phyloP scores from a whole-genome alignment of 208 protist species.

The Phytomonas francai region DNA sequence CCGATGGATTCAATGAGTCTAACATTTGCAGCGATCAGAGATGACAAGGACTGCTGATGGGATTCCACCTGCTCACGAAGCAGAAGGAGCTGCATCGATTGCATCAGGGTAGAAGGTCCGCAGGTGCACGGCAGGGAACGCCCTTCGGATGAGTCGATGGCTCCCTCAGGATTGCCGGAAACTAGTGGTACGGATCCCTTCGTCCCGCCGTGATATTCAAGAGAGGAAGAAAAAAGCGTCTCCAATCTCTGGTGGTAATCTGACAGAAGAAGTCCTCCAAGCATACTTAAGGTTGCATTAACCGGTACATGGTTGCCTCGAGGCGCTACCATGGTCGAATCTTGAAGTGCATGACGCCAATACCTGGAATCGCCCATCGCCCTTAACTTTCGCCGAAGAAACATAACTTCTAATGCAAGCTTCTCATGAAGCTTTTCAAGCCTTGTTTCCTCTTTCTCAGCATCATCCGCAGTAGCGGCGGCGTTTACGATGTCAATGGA shows the following conservation, averaged over 20 bases:
- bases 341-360: background rate
- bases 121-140: background rate
- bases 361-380: background rate
- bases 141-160: background rate
- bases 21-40: conserved; percentile 42
- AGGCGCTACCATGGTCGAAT: background rate
- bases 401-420: background rate
- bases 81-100: conserved; percentile 14
- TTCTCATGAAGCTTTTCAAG: background rate
- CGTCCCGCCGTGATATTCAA: background rate
- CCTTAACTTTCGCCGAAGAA: background rate
- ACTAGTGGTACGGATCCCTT: background rate
- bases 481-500: background rate
- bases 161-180: background rate
- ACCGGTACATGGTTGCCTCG: background rate
- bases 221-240: background rate
- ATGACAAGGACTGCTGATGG: conserved; percentile 23
- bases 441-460: background rate
- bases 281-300: background rate
- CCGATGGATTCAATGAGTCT: conserved; percentile 37
- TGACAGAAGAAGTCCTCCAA: background rate
- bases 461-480: background rate
- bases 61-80: conserved; percentile 22
- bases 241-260: background rate
- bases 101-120: conserved; percentile 7